Evolutionary conservation across 2,329 filamentous ascomycete species (phyloP).

Genomic region (Talaromyces funiculosus): DNA sequence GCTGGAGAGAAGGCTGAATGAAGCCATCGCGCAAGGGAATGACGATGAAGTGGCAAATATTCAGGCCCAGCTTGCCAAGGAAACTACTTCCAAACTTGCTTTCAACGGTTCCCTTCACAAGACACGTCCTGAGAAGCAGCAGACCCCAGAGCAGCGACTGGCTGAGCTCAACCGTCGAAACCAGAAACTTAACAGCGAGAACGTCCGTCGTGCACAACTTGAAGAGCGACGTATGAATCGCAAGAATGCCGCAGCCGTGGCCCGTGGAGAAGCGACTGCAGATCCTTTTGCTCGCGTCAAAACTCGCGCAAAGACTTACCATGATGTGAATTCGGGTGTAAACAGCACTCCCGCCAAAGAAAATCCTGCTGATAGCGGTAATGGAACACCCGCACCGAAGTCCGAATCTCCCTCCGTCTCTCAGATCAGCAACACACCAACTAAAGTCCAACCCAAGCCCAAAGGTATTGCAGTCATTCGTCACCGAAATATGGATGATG

Average conservation of each 20-base stretch:
- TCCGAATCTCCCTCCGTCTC: constrained; percentile 40
- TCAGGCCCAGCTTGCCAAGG: constrained; percentile 45
- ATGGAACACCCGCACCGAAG: constrained; percentile 49
- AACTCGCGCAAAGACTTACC: constrained; percentile 62
- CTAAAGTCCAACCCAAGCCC: constrained; percentile 28
- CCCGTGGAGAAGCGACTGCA: constrained; percentile 56
- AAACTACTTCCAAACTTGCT: constrained; percentile 59
- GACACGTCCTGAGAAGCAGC: constrained; percentile 49
- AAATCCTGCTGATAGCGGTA: constrained; percentile 45
- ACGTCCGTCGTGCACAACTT: constrained; percentile 83
- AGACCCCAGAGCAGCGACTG: constrained; percentile 69
- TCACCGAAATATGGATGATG: constrained; percentile 78
- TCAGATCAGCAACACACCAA: constrained; percentile 37
- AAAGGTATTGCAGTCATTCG: constrained; percentile 61
- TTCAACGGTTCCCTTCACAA: constrained; percentile 62
- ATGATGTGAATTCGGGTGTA: constrained; percentile 52
- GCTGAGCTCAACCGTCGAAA: constrained; percentile 80
- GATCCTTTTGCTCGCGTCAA: constrained; percentile 56
- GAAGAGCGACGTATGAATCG: constrained; percentile 65
- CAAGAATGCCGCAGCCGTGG: constrained; percentile 56
- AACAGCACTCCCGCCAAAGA: constrained; percentile 31
- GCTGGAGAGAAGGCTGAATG: constrained; percentile 59
- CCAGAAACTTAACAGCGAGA: constrained; percentile 75
- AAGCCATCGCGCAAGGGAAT: constrained; percentile 61
- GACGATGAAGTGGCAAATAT: constrained; percentile 49